Base-by-base conservation (phyloP, 768 basidiomycete genomes). In the Calocybe gangraenosa region DNA sequence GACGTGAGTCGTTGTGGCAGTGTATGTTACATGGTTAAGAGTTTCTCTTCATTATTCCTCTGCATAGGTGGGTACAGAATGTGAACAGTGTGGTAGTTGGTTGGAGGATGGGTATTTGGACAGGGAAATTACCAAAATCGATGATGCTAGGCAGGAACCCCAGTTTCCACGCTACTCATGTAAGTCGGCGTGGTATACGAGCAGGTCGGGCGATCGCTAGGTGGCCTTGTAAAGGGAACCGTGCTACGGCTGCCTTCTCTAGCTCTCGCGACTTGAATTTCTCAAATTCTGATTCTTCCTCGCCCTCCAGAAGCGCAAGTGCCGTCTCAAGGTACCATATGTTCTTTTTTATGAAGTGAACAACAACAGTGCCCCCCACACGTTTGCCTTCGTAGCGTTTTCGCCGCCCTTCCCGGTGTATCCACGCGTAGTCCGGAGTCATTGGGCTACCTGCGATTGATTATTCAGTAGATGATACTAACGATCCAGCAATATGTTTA, bases 251-350 rank as follows among this genome's bases (percentile, higher is more conserved):
- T 23, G 48, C 51, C 39, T 56, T 55, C 48, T 59, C 54, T 51
- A 48, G 44, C 51, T 54, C 56, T 39, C 49, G 49, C 17, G 58
- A 59, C 43, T 67, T 67, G 47, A 65, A 69, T 42, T 66, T 67
- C 51, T 78, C 76, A 18, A 61, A 58, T 53, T 85, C 81, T 8
- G 81, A 82, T 46, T 77, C 67, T 48, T 91, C 84, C 22, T 83
- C 79, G n/a, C 82, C 79, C 42, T 87, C 90, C 21, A 97, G 70
- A 19, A 99, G 70, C 14, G 92, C 92, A 9, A 92, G 67, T 9
- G 92, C 90, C 4, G 94, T 90, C 68, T 99, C 95, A 54, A 93
- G 64, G 67, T 88, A 97, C 95, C 95, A 99, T 68, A 89, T 87
- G 52, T 90, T 82, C 63, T 91, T 87, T 81, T 97, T 99, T 74